These are phyloP conservation scores for Nicotiana sylvestris DNA, from an alignment of 257 asterid genomes.

Conservation along the genomic window DNA sequence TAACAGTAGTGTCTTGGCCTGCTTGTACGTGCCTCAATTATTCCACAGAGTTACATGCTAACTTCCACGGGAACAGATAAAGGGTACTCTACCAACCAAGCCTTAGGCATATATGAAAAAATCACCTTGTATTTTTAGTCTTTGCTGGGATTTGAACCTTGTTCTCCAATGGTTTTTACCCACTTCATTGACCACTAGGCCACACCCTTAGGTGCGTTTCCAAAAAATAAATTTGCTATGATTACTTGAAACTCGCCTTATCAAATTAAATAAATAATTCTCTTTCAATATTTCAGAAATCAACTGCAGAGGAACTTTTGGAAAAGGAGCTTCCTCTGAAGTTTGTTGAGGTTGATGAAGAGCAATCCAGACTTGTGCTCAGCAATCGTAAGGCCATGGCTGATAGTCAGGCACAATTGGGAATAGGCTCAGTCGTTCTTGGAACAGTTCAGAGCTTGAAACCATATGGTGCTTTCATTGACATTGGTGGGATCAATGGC, in stretches of 20 bases:
- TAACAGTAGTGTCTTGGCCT: too few species aligned
- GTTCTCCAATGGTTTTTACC: too few species aligned
- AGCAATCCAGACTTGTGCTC: slow-evolving; percentile 77
- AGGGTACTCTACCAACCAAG: too few species aligned
- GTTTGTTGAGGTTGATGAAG: slow-evolving; percentile 89
- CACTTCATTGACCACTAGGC: too few species aligned
- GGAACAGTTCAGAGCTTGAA: slow-evolving; percentile 96
- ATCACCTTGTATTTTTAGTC: too few species aligned
- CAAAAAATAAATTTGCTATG: not conserved
- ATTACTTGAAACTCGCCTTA: not conserved
- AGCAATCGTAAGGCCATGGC: slow-evolving; percentile 98
- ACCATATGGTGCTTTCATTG: slow-evolving; percentile 98
- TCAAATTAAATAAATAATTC: not conserved
- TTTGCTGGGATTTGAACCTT: too few species aligned
- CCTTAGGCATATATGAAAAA: too few species aligned
- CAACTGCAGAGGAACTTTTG: slow-evolving; percentile 84
- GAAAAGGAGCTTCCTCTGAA: slow-evolving; percentile 81
- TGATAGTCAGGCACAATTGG: slow-evolving; percentile 96
- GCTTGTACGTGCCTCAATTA: too few species aligned
- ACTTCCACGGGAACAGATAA: too few species aligned
- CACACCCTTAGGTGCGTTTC: not conserved
- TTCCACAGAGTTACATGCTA: too few species aligned
- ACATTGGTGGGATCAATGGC: slow-evolving; percentile 92
- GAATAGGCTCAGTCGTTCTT: slow-evolving; percentile 84
- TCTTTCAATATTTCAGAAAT: slow-evolving; percentile 51